phyloP scores from a whole-genome alignment of 495 filamentous ascomycete species.

The Xylaria telfairii region DNA sequence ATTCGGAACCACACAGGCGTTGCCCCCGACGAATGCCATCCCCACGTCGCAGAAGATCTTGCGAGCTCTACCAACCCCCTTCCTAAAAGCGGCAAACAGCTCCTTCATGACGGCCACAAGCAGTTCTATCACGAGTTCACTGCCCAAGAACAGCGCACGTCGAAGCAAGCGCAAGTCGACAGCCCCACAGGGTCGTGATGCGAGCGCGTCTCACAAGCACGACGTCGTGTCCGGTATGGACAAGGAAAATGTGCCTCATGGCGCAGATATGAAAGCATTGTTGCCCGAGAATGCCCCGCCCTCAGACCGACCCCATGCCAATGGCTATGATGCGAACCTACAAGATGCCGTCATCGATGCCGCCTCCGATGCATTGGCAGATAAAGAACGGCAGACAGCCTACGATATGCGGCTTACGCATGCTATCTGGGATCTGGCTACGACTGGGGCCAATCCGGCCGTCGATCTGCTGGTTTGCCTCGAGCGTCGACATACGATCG shows the following conservation, averaged over 20 bases:
- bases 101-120: constrained; percentile 93
- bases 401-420: constrained; percentile 90
- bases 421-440: constrained; percentile 94
- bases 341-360: constrained; percentile 50
- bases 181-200: constrained; percentile 43
- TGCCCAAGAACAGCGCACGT: constrained; percentile 71
- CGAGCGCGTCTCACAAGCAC: constrained; percentile 37
- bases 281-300: constrained; percentile 38
- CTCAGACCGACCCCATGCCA: constrained; percentile 46
- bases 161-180: constrained; percentile 63
- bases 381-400: constrained; percentile 73
- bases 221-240: constrained; percentile 41
- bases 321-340: constrained; percentile 35
- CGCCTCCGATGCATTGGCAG: constrained; percentile 57
- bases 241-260: constrained; percentile 50
- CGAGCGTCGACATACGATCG: constrained; percentile 88
- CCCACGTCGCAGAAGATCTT: constrained; percentile 92
- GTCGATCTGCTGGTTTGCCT: constrained; percentile 92
- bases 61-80: constrained; percentile 86
- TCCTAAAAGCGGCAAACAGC: constrained; percentile 92
- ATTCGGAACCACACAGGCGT: constrained; percentile 74
- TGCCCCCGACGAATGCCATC: constrained; percentile 79
- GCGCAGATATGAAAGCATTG: constrained; percentile 28
- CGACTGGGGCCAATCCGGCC: constrained; percentile 88
- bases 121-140: constrained; percentile 82